Conservation (phyloP, 1,139 yeast genomes). For the Yamadazyma taylorii region DNA sequence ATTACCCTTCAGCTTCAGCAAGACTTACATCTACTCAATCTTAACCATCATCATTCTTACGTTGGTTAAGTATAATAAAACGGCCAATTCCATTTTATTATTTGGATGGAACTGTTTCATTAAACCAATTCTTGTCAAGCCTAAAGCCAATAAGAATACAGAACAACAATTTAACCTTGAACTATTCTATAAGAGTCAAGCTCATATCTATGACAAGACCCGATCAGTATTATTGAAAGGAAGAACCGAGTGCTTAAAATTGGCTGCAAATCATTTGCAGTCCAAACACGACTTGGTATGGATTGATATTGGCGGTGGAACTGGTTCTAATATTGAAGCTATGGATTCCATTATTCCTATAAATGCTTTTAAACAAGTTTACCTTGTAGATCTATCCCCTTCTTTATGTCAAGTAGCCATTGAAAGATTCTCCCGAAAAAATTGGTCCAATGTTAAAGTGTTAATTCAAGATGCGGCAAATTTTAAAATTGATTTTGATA, state of each 20-base stretch:
- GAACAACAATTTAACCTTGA: conserved; percentile 67
- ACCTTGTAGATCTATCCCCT: conserved; percentile 74
- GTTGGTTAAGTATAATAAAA: conserved; percentile 17
- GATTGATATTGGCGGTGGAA: conserved; percentile 87
- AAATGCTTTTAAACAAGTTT: conserved; percentile 59
- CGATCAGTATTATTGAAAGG: conserved; percentile 68
- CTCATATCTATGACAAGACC: conserved; percentile 71
- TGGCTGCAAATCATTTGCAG: conserved; percentile 58
- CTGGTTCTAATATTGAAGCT: conserved; percentile 77
- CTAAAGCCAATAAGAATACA: conserved; percentile 13
- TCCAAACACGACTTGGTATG: conserved; percentile 55
- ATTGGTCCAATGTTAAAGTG: conserved; percentile 68
- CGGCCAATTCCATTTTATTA: conserved; percentile 31
- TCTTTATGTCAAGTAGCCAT: conserved; percentile 73
- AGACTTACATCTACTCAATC: conserved; percentile 9
- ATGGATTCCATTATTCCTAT: conserved; percentile 61
- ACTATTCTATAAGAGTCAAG: conserved; percentile 72
- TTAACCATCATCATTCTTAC: conserved; percentile 9
- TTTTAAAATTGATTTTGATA: conserved; percentile 48
- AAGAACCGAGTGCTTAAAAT: conserved; percentile 60
- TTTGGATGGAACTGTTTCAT: conserved; percentile 61
- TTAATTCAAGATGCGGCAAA: conserved; percentile 76
- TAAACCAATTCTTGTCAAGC: conserved; percentile 57
- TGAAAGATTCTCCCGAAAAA: conserved; percentile 48
- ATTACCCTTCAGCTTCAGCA: conserved; percentile 8